Conservation (phyloP, 805 yeast species). For the Blastobotrys robertii region DNA sequence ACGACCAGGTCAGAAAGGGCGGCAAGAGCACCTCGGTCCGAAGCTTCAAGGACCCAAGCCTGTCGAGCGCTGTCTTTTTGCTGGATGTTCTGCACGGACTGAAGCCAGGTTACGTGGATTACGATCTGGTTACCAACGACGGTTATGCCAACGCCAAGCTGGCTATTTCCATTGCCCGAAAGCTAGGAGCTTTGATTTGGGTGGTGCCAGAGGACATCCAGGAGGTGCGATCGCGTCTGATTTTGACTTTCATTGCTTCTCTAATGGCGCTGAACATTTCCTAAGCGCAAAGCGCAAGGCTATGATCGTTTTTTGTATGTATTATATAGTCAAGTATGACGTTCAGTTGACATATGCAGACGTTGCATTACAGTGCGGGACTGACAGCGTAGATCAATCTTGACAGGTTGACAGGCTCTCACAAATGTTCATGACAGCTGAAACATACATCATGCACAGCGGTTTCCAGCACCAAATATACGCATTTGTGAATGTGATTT, state of each 20-base stretch:
- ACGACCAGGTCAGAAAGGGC: conserved; percentile 72
- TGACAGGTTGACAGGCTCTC: too few relatives aligned
- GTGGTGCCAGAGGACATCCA: conserved; percentile 98
- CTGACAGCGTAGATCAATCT: too few relatives aligned
- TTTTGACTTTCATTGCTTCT: conserved; percentile 90
- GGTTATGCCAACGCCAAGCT: conserved; percentile 88
- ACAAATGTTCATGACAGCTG: too few relatives aligned
- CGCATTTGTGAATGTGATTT: too few relatives aligned
- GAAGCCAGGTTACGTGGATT: conserved; percentile 97
- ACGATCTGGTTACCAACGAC: conserved; percentile 83
- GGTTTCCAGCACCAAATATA: too few relatives aligned
- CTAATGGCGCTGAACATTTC: conserved; percentile 57
- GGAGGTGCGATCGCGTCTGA: conserved; percentile 90
- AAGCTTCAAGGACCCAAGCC: conserved; percentile 73
- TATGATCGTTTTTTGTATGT: too few relatives aligned
- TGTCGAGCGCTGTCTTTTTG: conserved; percentile 71
- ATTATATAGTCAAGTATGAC: too few relatives aligned
- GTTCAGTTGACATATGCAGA: too few relatives aligned
- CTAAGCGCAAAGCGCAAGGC: not conserved
- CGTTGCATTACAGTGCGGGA: too few relatives aligned
- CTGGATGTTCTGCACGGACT: conserved; percentile 86
- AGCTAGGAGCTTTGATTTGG: conserved; percentile 96
- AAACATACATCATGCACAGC: too few relatives aligned
- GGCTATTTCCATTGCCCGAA: conserved; percentile 97
- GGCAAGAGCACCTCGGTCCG: conserved; percentile 67